Evolutionary conservation across 768 basidiomycete species (phyloP), one percentile per base, ranked within the genome.

Genomic region (Sarcodon aspratus): DNA sequence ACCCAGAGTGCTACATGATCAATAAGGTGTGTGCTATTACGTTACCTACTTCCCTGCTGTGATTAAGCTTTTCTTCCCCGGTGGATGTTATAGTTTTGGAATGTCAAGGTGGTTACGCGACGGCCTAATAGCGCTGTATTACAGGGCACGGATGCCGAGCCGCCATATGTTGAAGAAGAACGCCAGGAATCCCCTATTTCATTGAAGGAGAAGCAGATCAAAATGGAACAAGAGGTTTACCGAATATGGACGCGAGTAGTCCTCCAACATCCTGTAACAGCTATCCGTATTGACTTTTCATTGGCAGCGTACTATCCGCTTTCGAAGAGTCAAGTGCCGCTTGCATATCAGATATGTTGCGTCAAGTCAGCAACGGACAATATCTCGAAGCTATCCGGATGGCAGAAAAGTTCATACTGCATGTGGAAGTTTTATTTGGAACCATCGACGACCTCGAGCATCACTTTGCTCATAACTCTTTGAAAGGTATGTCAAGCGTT

Each of bases 1-100:
- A 99, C 74, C 96, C 96, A 48, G 96, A 99, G 66, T 99, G 96
- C 65, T 97, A 98, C 66, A 97, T 97, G 95, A 97, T 99, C 56
- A 95, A 97, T 68, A 98, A 98, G 76, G 94, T 95, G 54, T 49
- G 76, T 50, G 15, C 27, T 36, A 44, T 44, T 46, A 17, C 18
- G 21, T 27, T 27, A 27, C 42, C 31, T 50, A 38, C 48, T 15
- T 15, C 13, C 9, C 13, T 13, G 11, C 13, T 42, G 40, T 15
- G 13, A 42, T 17, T 42, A 42, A 40, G n/a, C n/a, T n/a, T 13
- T 12, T 11, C 36, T 27, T 27, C 21, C 21, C 21, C 3, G 21
- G 21, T 5, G 21, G 21, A 27, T 31, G n/a, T 13, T 50, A 27
- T 62, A 96, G 92, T 98, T 98, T 67, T 98, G 96, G 96, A 99